phyloP scores from a whole-genome alignment of 2,329 filamentous ascomycete species.

The Ophiocordyceps robertsii region DNA sequence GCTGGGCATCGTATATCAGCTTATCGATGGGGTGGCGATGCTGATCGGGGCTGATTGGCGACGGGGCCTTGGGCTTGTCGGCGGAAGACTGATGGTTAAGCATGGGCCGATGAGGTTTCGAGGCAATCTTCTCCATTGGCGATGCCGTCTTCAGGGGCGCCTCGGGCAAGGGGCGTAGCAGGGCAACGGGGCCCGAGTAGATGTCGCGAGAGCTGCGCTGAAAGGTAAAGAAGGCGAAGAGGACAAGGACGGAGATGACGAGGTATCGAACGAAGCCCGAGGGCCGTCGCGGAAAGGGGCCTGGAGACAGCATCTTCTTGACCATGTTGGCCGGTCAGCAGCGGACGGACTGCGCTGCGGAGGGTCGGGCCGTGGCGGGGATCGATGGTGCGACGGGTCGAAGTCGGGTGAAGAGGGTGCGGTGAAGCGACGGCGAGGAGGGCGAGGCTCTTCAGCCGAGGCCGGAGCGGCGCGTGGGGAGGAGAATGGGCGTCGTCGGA shows the following conservation, averaged over 20 bases:
- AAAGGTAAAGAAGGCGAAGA: constrained; percentile 17
- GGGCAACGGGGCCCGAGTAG: not conserved
- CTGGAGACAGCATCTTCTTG: constrained; percentile 5
- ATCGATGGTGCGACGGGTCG: too few relatives aligned
- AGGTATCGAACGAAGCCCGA: constrained; percentile 29
- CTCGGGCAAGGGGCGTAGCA: constrained; percentile 1
- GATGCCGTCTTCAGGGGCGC: not conserved
- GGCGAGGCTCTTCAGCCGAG: too few relatives aligned
- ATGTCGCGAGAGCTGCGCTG: constrained; percentile 8
- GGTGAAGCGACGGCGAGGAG: too few relatives aligned
- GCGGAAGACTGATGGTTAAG: not conserved
- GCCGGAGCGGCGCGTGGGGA: too few relatives aligned
- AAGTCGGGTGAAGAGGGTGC: too few relatives aligned
- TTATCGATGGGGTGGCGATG: constrained; percentile 35
- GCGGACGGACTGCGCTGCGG: not conserved
- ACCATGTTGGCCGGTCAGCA: constrained; percentile 1
- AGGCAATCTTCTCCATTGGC: not conserved
- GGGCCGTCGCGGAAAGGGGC: constrained; percentile 8
- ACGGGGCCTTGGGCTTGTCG: not conserved
- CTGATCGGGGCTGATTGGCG: constrained; percentile 1
- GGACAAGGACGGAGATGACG: constrained; percentile 21
- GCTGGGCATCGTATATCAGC: constrained; percentile 32
- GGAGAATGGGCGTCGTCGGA: too few relatives aligned
- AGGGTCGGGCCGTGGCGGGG: too few relatives aligned
- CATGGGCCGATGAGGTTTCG: not conserved